Conservation (phyloP, 176 grass and related monocot species). For the Carex cristatella region DNA sequence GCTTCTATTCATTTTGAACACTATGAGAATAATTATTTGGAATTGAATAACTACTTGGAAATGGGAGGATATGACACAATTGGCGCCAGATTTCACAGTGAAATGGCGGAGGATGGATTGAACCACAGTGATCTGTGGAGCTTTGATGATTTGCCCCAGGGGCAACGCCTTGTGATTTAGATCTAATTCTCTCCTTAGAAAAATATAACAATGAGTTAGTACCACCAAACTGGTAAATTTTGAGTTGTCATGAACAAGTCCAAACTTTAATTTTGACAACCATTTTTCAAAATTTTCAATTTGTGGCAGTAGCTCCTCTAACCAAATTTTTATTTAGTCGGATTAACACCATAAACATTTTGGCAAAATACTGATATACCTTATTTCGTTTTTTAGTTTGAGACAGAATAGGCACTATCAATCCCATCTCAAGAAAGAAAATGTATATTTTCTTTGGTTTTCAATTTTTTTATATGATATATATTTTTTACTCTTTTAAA, state of each 20-base stretch:
- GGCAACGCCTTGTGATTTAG: neutral
- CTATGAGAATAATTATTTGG: neutral
- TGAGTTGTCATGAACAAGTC: neutral
- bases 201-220: neutral
- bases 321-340: neutral
- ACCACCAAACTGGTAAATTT: neutral
- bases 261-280: neutral
- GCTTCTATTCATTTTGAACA: neutral
- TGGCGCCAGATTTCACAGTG: neutral
- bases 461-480: neutral
- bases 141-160: neutral
- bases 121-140: neutral
- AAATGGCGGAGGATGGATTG: neutral
- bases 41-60: neutral
- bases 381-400: too few species aligned
- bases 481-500: neutral
- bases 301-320: neutral
- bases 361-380: too few species aligned
- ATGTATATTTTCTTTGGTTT: neutral
- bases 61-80: neutral
- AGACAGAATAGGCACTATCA: neutral
- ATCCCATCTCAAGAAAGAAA: neutral
- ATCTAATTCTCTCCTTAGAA: neutral
- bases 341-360: neutral
- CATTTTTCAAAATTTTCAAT: neutral